These are phyloP conservation scores for Dalbergia cultrata DNA, from an alignment of 306 rosid genomes.

Conservation along the genomic window DNA sequence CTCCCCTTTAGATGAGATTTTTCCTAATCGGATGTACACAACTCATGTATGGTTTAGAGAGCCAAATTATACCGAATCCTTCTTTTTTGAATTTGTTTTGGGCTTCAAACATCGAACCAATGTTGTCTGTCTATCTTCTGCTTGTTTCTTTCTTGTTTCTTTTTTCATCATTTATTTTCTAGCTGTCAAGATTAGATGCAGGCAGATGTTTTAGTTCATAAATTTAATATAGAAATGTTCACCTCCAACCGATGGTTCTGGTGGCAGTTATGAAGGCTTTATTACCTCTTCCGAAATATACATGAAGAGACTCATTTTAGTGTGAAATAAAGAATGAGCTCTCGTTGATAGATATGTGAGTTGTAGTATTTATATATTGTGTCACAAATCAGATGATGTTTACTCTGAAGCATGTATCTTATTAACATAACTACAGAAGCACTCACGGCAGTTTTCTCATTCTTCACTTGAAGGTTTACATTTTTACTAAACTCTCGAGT, in stretches of 20 bases:
- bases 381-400: too few relatives aligned
- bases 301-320: background rate
- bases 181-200: background rate
- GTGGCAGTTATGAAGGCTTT: background rate
- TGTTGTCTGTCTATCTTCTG: background rate
- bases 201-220: background rate
- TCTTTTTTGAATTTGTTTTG: background rate
- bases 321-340: too few relatives aligned
- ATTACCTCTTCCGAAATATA: background rate
- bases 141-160: background rate
- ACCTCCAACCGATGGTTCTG: background rate
- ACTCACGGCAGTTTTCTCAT: too few relatives aligned
- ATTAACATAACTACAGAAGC: too few relatives aligned
- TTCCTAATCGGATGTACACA: background rate
- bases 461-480: too few relatives aligned
- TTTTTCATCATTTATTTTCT: background rate
- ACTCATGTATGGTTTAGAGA: background rate
- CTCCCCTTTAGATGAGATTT: background rate
- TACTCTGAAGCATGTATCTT: too few relatives aligned
- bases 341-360: too few relatives aligned
- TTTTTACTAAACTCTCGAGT: too few relatives aligned
- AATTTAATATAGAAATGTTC: background rate
- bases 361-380: too few relatives aligned
- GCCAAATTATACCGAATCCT: slow-evolving; percentile 26
- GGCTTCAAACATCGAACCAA: background rate